Conservation (phyloP, 2,329 filamentous ascomycete genomes). For the Pseudopithomyces chartarum region DNA sequence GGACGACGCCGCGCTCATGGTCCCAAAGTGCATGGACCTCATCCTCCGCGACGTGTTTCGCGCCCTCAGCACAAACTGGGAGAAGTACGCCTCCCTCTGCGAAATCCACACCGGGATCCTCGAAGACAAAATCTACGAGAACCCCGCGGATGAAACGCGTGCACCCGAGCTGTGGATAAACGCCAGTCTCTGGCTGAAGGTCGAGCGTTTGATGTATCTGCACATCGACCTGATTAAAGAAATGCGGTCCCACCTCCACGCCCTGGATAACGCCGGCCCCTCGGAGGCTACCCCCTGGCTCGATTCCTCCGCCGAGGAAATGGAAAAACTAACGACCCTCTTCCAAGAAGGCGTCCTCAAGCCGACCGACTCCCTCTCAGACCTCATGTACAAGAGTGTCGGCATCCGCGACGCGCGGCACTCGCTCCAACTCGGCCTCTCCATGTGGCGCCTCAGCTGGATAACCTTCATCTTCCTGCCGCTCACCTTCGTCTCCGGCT, state of each 20-base stretch:
- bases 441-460: slow-evolving; percentile 64
- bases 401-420: slow-evolving; percentile 58
- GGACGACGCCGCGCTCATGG: slow-evolving; percentile 49
- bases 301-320: slow-evolving; percentile 45
- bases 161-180: slow-evolving; percentile 60
- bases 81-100: slow-evolving; percentile 51
- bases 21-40: slow-evolving; percentile 56
- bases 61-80: slow-evolving; percentile 52
- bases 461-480: slow-evolving; percentile 78
- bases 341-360: slow-evolving; percentile 58
- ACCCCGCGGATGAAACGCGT: slow-evolving; percentile 58
- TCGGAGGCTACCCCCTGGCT: slow-evolving; percentile 48
- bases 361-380: slow-evolving; percentile 56
- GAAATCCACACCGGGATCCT: slow-evolving; percentile 57
- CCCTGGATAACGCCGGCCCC: slow-evolving; percentile 44
- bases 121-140: slow-evolving; percentile 54
- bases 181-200: slow-evolving; percentile 56
- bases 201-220: slow-evolving; percentile 57
- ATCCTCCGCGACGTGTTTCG: slow-evolving; percentile 57
- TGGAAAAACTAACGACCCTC: slow-evolving; percentile 53
- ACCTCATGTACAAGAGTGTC: slow-evolving; percentile 59
- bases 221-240: slow-evolving; percentile 56
- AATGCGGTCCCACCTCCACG: slow-evolving; percentile 49
- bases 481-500: slow-evolving; percentile 55
- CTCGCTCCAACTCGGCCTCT: slow-evolving; percentile 54